phyloP scores from a whole-genome alignment of 2,329 filamentous ascomycete species.

The Coniochaeta sp. region DNA sequence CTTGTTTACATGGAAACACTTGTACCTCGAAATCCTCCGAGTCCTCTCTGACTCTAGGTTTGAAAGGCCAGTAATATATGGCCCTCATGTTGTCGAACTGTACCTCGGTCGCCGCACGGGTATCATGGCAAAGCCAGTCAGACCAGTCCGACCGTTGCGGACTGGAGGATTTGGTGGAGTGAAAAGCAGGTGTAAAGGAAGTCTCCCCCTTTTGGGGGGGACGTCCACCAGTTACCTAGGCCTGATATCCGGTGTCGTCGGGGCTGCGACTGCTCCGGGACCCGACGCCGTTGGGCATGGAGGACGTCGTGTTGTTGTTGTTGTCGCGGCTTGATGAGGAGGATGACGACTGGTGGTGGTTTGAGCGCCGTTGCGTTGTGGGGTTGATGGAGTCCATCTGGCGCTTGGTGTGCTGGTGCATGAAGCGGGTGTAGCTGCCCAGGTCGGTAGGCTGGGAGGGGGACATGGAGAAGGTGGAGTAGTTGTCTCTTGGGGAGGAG shows the following conservation, averaged over 20 bases:
- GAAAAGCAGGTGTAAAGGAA: too few species aligned
- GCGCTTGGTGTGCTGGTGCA: constrained; percentile 59
- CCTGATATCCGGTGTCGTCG: constrained; percentile 14
- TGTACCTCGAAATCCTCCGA: too few species aligned
- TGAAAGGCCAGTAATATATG: too few species aligned
- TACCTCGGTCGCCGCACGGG: too few species aligned
- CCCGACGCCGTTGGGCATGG: constrained; percentile 19
- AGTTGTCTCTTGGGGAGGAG: constrained; percentile 12
- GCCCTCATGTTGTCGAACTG: too few species aligned
- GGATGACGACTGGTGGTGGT: constrained; percentile 4
- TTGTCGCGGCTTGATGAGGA: too few species aligned
- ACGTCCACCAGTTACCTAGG: constrained; percentile 8
- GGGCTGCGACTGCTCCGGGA: constrained; percentile 8
- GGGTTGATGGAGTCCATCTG: constrained; percentile 55
- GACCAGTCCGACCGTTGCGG: too few species aligned
- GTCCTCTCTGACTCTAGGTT: too few species aligned
- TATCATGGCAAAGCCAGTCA: too few species aligned
- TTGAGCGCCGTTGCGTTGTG: constrained; percentile 28
- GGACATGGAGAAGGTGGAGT: constrained; percentile 13
- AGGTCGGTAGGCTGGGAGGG: constrained; percentile 20
- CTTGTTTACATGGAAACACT: background rate
- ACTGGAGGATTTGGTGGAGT: too few species aligned
- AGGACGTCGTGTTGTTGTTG: constrained; percentile 11
- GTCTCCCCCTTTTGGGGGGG: too few species aligned
- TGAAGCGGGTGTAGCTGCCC: constrained; percentile 46